Conservation (phyloP, 306 rosid genomes). For the Quercus berberidifolia region DNA sequence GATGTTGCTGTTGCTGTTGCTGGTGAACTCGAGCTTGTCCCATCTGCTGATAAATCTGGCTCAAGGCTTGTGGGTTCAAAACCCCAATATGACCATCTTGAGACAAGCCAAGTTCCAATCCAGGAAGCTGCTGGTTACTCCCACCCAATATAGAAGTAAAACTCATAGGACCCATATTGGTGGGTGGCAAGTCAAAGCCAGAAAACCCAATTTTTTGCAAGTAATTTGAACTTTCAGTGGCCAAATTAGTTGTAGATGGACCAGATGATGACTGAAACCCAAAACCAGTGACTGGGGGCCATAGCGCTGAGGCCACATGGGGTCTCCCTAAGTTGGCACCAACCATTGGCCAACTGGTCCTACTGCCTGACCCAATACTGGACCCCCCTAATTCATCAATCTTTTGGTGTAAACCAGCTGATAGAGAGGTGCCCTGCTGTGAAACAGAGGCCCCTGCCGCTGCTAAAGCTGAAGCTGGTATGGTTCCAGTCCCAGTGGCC, state of each 20-base stretch:
- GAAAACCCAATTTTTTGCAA: slow-evolving; percentile 79
- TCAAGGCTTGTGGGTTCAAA: slow-evolving; percentile 73
- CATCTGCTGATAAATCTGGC: slow-evolving; percentile 96
- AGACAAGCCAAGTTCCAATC: slow-evolving; percentile 85
- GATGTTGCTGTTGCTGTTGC: slow-evolving; percentile 46
- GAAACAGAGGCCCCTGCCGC: slow-evolving; percentile 62
- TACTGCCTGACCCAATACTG: slow-evolving; percentile 53
- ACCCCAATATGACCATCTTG: slow-evolving; percentile 95
- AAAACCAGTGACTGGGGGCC: slow-evolving; percentile 73
- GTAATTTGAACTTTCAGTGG: slow-evolving; percentile 59
- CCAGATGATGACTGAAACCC: slow-evolving; percentile 69
- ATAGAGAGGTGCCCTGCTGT: slow-evolving; percentile 54
- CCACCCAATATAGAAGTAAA: slow-evolving; percentile 91
- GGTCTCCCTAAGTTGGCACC: slow-evolving; percentile 75
- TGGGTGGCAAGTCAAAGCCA: slow-evolving; percentile 69
- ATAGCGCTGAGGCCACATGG: slow-evolving; percentile 69
- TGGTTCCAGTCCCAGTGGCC: slow-evolving; percentile 84
- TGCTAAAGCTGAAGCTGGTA: slow-evolving; percentile 89
- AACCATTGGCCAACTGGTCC: slow-evolving; percentile 78
- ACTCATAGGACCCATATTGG: slow-evolving; percentile 80
- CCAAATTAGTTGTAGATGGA: slow-evolving; percentile 45
- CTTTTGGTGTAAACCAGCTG: slow-evolving; percentile 67
- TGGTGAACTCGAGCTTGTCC: slow-evolving; percentile 70
- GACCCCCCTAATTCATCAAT: slow-evolving; percentile 67
- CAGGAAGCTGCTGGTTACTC: slow-evolving; percentile 60